Conservation (phyloP, 2,329 filamentous ascomycete genomes). For the Mycosphaerella sp. region DNA sequence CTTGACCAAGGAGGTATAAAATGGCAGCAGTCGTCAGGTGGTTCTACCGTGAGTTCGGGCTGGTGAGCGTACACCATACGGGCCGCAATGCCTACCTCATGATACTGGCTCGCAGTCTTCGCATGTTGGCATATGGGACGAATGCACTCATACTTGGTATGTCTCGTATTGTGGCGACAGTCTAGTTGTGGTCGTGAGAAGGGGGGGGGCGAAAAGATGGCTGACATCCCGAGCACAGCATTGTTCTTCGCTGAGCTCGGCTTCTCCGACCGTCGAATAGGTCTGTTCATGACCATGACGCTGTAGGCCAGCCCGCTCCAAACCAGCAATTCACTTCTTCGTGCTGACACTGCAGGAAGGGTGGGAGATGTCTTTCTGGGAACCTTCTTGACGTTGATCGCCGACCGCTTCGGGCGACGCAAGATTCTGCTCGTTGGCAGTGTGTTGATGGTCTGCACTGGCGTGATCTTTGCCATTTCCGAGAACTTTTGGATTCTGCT, state of each 20-base stretch:
- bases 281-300: constrained; percentile 34
- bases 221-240: constrained; percentile 24
- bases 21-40: constrained; percentile 14
- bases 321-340: too few relatives aligned
- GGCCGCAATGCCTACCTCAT: constrained; percentile 48
- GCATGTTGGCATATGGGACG: constrained; percentile 34
- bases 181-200: too few relatives aligned
- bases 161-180: too few relatives aligned
- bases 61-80: constrained; percentile 30
- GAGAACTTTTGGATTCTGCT: constrained; percentile 34
- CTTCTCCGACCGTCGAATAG: constrained; percentile 31
- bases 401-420: constrained; percentile 32
- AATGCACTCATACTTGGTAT: constrained; percentile 30
- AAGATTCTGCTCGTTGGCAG: constrained; percentile 30
- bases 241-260: constrained; percentile 33
- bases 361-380: constrained; percentile 34
- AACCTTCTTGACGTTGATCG: constrained; percentile 31
- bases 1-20: too few relatives aligned
- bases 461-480: constrained; percentile 28
- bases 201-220: too few relatives aligned
- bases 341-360: too few relatives aligned
- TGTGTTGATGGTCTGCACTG: constrained; percentile 31
- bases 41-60: constrained; percentile 33
- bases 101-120: constrained; percentile 44
- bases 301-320: neutral